Conservation (phyloP, 2,329 filamentous ascomycete species). For the Colletotrichum tamarilloi region DNA sequence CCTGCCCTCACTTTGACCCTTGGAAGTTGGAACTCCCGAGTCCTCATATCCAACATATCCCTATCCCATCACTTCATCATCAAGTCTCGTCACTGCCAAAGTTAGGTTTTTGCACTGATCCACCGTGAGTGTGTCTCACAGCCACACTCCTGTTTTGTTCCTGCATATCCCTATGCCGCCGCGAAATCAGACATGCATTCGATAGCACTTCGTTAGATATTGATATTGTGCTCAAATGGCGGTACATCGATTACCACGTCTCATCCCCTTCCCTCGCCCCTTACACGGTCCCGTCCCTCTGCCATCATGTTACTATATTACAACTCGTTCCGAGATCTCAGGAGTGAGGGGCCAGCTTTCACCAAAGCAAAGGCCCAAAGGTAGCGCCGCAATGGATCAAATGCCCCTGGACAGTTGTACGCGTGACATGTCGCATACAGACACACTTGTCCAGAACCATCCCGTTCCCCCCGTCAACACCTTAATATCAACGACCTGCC, state of each 20-base stretch:
- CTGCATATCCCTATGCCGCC: background rate
- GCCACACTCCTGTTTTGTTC: background rate
- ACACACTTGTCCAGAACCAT: background rate
- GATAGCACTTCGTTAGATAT: background rate
- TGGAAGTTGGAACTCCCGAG: background rate
- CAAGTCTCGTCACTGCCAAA: background rate
- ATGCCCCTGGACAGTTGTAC: background rate
- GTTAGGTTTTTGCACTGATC: background rate
- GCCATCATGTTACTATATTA: too few relatives aligned
- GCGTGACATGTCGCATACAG: slow-evolving; percentile 3
- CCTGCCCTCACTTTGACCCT: background rate
- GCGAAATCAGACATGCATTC: background rate
- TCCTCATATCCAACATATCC: background rate
- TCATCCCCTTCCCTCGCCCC: background rate
- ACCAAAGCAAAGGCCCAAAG: slow-evolving; percentile 2
- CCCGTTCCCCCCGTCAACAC: slow-evolving; percentile 11
- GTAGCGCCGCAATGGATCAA: slow-evolving; percentile 23
- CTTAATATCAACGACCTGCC: slow-evolving; percentile 31
- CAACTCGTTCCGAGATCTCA: background rate
- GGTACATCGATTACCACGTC: background rate
- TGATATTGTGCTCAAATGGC: background rate
- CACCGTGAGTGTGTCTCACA: background rate
- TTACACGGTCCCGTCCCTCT: background rate
- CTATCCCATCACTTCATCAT: background rate
- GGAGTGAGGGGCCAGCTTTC: background rate